Conservation (phyloP, 495 filamentous ascomycete species). For the Xylaria longipes region DNA sequence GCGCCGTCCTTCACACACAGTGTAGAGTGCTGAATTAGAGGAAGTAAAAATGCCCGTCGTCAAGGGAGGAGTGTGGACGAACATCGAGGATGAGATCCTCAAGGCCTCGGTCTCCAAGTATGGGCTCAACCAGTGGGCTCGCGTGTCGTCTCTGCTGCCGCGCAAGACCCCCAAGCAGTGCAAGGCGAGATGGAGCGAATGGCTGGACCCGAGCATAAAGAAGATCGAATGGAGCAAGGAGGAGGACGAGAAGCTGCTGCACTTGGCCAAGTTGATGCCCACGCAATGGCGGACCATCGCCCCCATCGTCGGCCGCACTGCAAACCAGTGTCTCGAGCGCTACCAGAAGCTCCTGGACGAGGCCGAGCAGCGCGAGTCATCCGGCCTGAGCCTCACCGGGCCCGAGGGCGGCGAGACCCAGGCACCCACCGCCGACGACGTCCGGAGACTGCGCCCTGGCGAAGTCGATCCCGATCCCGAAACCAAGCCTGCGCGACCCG, state of each 20-base stretch:
- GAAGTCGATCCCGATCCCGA: constrained; percentile 97
- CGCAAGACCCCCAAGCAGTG: constrained; percentile 99
- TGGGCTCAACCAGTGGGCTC: constrained; percentile 98
- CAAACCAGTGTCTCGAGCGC: constrained; percentile 94
- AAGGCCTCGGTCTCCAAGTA: constrained; percentile 96
- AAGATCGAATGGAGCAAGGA: constrained; percentile 99
- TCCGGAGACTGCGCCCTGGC: constrained; percentile 85
- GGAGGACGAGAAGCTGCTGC: constrained; percentile 96
- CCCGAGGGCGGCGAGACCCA: constrained; percentile 85
- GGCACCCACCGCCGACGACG: constrained; percentile 92
- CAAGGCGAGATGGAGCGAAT: constrained; percentile 98
- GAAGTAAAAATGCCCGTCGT: constrained; percentile 83
- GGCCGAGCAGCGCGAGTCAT: constrained; percentile 84
- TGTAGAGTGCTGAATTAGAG: not conserved
- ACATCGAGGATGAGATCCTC: constrained; percentile 88
- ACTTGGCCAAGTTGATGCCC: constrained; percentile 97
- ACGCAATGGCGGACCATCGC: constrained; percentile 99
- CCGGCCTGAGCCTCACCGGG: constrained; percentile 83
- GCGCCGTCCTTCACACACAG: not conserved
- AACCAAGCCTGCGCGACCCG: constrained; percentile 93
- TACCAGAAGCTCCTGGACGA: constrained; percentile 97
- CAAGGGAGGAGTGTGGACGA: constrained; percentile 95
- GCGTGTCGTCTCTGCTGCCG: constrained; percentile 94
- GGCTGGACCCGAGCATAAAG: constrained; percentile 95
- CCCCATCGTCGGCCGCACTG: constrained; percentile 93